Evolutionary conservation across 306 rosid species (phyloP).

Genomic region (Luffa aegyptiaca): DNA sequence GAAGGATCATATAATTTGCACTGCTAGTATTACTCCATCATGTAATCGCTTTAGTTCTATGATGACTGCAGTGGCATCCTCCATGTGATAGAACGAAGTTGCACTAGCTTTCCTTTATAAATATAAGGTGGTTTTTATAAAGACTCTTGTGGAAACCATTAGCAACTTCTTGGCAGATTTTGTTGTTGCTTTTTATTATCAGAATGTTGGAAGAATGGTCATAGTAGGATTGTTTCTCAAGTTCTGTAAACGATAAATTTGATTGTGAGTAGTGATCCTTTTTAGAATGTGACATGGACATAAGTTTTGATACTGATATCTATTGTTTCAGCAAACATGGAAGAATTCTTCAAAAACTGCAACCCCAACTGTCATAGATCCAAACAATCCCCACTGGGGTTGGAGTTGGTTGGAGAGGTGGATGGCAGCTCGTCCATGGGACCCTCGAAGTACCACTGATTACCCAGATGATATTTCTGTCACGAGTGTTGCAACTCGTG

Average conservation of each 20-base stretch:
- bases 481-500: conserved; percentile 24
- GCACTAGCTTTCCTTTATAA: background rate
- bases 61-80: background rate
- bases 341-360: conserved; percentile 45
- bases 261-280: background rate
- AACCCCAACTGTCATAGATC: conserved; percentile 61
- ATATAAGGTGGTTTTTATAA: background rate
- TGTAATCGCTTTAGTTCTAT: background rate
- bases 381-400: conserved; percentile 90
- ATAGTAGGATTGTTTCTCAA: background rate
- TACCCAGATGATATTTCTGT: conserved; percentile 24
- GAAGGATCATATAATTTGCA: background rate
- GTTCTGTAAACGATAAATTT: background rate
- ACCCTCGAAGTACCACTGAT: conserved; percentile 30
- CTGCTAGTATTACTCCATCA: background rate
- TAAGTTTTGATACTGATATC: background rate
- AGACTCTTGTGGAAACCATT: background rate
- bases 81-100: no score
- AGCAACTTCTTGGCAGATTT: background rate
- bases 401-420: conserved; percentile 98
- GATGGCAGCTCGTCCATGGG: conserved; percentile 91
- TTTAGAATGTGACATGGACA: background rate
- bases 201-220: background rate
- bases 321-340: conserved; percentile 43
- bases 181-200: background rate